Conservation (phyloP, 495 filamentous ascomycete genomes). For the Neurospora sp. region DNA sequence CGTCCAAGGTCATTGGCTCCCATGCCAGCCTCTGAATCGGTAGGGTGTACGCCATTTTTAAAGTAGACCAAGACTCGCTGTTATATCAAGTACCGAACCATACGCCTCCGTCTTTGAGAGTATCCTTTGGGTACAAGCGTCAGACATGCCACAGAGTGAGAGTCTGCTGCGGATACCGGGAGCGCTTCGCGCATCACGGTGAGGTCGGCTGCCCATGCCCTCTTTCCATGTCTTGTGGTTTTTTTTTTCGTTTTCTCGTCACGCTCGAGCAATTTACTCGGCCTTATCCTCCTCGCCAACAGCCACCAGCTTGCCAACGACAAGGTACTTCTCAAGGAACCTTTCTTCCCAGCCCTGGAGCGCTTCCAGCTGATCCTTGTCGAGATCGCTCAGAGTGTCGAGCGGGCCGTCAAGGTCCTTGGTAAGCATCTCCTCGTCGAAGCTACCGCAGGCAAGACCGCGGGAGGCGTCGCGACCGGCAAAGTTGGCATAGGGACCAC, state of each 20-base stretch:
- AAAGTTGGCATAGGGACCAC: slow-evolving; percentile 88
- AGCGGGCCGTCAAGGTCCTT: slow-evolving; percentile 80
- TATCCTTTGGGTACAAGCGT: not conserved
- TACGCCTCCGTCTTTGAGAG: not conserved
- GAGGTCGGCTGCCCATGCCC: not conserved
- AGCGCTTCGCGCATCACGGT: not conserved
- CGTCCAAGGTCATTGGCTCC: not conserved
- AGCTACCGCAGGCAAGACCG: slow-evolving; percentile 83
- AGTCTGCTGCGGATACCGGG: not conserved
- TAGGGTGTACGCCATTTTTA: not conserved
- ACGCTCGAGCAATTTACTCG: not conserved
- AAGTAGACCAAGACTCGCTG: not conserved
- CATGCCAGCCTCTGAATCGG: not conserved
- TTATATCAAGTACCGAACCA: not conserved
- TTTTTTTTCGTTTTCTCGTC: not conserved
- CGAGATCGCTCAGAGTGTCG: slow-evolving; percentile 69
- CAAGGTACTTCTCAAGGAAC: slow-evolving; percentile 86
- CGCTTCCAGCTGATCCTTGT: slow-evolving; percentile 68
- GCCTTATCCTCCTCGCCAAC: slow-evolving; percentile 26
- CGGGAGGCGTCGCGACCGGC: slow-evolving; percentile 89
- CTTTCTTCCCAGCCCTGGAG: slow-evolving; percentile 85
- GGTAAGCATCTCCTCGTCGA: slow-evolving; percentile 94
- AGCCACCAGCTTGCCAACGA: slow-evolving; percentile 79
- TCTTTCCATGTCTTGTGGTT: not conserved
- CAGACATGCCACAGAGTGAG: not conserved